Base-by-base conservation (phyloP, 169 alveolate genomes). In the Babesia gibsoni region DNA sequence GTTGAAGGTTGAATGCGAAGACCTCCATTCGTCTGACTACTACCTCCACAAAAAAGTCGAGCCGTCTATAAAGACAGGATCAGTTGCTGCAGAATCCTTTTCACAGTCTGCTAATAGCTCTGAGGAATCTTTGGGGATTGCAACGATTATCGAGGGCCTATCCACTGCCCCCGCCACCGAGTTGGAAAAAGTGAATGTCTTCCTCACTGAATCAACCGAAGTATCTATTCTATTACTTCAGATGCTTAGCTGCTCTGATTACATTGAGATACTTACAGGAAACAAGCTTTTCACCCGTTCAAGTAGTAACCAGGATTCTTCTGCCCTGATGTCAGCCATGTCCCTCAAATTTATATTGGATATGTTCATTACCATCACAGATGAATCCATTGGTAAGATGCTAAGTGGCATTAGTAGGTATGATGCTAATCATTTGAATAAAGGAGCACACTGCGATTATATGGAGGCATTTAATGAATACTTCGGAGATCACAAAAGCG, bases 221-320 rank as follows among this genome's bases (percentile, higher is more conserved):
- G 16, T 61, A 16, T 61, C 72, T 12, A 61, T 61, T n/a, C 56
- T 66, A 23, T 30, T 66, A 45, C 56, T 66, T 3, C 67, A 66
- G 23, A 25, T 66, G 39, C 56, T 66, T 20, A 48, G 36, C 4
- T 52, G 67, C 39, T 66, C 77, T 0, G 23, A 50, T 20, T 66
- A 52, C 35, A 37, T 48, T 23, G 77, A 66, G 45, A 49, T 66
- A 6, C 35, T 66, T n/a, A 27, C 46, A 4, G 67, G 67, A 9
- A 66, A 66, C 50, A 36, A 35, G 37, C 22, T 61, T 4, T 61
- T 61, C 29, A 48, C 72, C 49, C 10, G 48, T 9, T 49, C 72
- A 4, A 48, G 72, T n/a, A 29, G 48, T 46, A 20, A 18, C 58
- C n/a, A 45, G 3, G 0, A 2, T 16, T 0, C 58, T 23, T 7